phyloP scores from a whole-genome alignment of 805 yeast genomes.

The Lipomyces mesembrius region DNA sequence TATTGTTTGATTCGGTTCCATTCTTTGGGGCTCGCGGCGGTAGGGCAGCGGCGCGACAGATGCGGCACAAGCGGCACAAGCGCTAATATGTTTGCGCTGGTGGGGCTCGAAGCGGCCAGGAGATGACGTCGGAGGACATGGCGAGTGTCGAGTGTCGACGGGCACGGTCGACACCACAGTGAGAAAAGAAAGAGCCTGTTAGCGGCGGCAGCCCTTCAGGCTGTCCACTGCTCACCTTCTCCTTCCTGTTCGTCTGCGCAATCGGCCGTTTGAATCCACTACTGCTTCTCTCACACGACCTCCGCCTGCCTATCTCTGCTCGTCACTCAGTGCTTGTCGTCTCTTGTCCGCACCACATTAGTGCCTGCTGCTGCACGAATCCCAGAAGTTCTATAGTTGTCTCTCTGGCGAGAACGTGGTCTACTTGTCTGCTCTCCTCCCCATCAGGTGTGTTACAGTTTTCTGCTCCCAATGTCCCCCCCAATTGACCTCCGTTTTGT shows the following conservation, averaged over 20 bases:
- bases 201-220: not conserved
- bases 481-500: not conserved
- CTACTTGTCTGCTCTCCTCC: not conserved
- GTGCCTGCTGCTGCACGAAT: not conserved
- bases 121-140: constrained; percentile 7
- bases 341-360: not conserved
- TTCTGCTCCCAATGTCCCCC: not conserved
- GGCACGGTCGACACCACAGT: constrained; percentile 5
- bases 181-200: not conserved
- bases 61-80: not conserved
- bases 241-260: not conserved
- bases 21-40: too few relatives aligned
- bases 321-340: not conserved
- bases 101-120: not conserved
- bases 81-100: not conserved
- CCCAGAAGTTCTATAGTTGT: not conserved
- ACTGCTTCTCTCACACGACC: not conserved
- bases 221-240: constrained; percentile 1
- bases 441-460: not conserved
- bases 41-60: not conserved
- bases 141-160: constrained; percentile 3
- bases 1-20: not conserved
- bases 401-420: not conserved
- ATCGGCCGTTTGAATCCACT: not conserved
- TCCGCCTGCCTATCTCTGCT: not conserved